Conservation (phyloP, 768 basidiomycete species). For the Pulveroboletus sp. region DNA sequence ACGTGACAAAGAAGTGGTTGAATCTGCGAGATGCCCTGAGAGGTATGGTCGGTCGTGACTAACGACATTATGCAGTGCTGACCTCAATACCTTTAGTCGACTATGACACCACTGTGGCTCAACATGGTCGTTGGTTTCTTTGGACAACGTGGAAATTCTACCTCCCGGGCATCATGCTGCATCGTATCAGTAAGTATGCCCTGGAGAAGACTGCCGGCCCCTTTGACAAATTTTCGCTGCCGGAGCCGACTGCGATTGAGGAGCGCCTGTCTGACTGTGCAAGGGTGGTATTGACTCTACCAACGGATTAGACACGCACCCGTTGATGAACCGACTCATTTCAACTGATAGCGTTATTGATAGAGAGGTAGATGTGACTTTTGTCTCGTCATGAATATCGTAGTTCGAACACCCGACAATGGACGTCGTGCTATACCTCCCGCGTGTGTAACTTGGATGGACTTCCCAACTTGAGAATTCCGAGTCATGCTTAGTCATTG, state of each 20-base stretch:
- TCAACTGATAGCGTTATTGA: background rate
- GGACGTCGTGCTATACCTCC: background rate
- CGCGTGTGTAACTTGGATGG: background rate
- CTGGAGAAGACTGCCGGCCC: conserved; percentile 54
- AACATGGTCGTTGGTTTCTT: conserved; percentile 64
- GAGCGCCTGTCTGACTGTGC: conserved; percentile 11
- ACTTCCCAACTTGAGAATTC: background rate
- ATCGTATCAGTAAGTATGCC: conserved; percentile 26
- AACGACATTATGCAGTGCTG: background rate
- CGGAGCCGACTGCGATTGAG: conserved; percentile 23
- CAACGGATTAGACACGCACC: background rate
- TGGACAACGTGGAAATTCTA: conserved; percentile 68
- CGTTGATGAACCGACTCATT: background rate
- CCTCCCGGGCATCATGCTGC: conserved; percentile 40
- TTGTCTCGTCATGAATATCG: background rate
- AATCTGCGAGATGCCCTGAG: conserved; percentile 54
- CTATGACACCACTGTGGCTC: conserved; percentile 59
- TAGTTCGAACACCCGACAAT: background rate
- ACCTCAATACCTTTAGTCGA: conserved; percentile 40
- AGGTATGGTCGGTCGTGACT: conserved; percentile 35
- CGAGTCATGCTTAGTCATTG: conserved; percentile 25
- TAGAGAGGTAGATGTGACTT: background rate
- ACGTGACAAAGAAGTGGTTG: conserved; percentile 65
- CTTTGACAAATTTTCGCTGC: conserved; percentile 36
- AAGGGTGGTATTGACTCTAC: background rate